Base-by-base conservation (phyloP, 2,329 filamentous ascomycete species). In the Trichophyton benhamiae region DNA sequence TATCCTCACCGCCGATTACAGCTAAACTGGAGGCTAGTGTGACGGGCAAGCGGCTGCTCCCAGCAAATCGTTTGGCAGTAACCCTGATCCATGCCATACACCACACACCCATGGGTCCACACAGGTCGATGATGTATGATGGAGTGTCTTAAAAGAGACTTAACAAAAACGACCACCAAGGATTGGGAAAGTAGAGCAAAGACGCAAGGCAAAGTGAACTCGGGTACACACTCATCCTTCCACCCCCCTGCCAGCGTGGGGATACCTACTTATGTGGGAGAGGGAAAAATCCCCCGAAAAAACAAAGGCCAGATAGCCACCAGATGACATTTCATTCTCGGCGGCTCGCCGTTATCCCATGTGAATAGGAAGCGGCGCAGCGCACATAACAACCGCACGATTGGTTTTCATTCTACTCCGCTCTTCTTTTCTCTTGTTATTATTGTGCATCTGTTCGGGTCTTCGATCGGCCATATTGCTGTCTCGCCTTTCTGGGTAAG, bases 51-150 rank as follows among this genome's bases (percentile, higher is more conserved):
- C 49, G 49, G 49, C 49, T 30, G 49, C 49, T 53, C 49, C 49
- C n/a, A 53, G 49, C 49, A 53, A 53, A 53, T 53, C 49, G 49
- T 33, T 53, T 53, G 49, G 49, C n/a, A 33, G 49, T 15, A 53
- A 53, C 49, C 49, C 49, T 53, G 49, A 53, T 33, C 49, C 49
- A 53, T 53, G 49, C 30, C 30, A 20, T 33, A 53, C 49, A 52
- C 46, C 46, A 52, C 46, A 52, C 46, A 20, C 20, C 44, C 22
- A 53, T 33, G 49, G 22, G 30, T n/a, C 49, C 22, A 53, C 49
- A 22, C 17, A 22, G 2, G 22, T 30, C 9, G 33, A 30, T 53
- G 49, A 20, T 27, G 49, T 53, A 27, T 33, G 49, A 53, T 13
- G 33, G 33, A 3, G 33, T 9, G 11, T 38, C 33, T 38, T 38